Base-by-base conservation (phyloP, 352 stramenopile genomes). In the Globisporangium carolinianum region DNA sequence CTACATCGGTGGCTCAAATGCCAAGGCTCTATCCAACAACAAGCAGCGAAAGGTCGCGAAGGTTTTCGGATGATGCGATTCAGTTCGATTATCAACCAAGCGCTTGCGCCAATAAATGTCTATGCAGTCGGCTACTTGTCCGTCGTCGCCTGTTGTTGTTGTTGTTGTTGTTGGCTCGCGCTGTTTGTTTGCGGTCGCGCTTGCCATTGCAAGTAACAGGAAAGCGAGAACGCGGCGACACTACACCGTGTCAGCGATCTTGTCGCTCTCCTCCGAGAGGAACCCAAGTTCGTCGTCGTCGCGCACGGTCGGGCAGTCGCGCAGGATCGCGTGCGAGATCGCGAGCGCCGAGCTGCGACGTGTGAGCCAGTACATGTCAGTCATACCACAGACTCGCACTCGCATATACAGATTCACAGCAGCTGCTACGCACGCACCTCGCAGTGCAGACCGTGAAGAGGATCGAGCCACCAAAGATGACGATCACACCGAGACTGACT, bases 211-310 rank as follows among this genome's bases (percentile, higher is more conserved):
- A 32, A 32, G 24, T 32, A 32, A 32, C 24, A 32, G 24, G 24
- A 32, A 32, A 24, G 45, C 8, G 24, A 4, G 4, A 32, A 10
- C 10, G 10, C 48, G 48, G 2, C 36, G 36, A 32, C 50, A 24
- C 75, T 85, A 91, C 41, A 91, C 81, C 6, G 76, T 86, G 53
- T 91, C 76, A 5, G 78, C 81, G 57, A 91, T 79, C 68, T 89
- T 76, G 65, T 75, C 75, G 10, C 48, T 65, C 7, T 89, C 79
- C 51, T 76, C 70, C 42, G 72, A 82, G 45, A 92, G 57, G 58
- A 94, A 94, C 15, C 84, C 84, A 14, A 91, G 68, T 56, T 94
- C 84, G 60, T 93, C 81, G 55, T 94, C 84, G 41, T 92, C 80
- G 15, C 79, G 71, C 49, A 89, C 74, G 15, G 72, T 71, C 41